Percentiles rank a stretch among this genome's conserved stretches.
Evolutionary conservation across 129 eudicot species (phyloP).

Genomic region (Pulicaria dysenterica): DNA sequence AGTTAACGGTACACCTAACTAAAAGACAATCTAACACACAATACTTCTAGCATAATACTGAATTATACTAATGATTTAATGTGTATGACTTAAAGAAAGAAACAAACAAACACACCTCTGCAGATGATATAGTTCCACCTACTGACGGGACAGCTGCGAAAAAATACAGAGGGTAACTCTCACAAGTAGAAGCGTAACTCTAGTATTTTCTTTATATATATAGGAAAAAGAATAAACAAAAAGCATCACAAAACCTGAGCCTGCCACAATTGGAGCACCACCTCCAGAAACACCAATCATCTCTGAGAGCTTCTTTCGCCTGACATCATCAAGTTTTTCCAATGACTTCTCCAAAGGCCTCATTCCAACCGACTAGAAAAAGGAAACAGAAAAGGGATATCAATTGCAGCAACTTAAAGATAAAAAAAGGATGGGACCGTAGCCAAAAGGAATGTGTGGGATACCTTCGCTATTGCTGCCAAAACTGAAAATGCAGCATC

Average conservation of each 20-base stretch:
- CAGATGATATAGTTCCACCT: slow-evolving; percentile 54
- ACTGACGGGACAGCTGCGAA: slow-evolving; percentile 49
- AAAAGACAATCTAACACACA: too few species aligned
- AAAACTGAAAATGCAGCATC: slow-evolving; percentile 98
- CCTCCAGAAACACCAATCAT: slow-evolving; percentile 89
- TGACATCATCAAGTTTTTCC: slow-evolving; percentile 97
- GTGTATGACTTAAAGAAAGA: not conserved
- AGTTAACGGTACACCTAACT: not conserved
- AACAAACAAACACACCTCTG: slow-evolving; percentile 52
- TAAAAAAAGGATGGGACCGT: not conserved
- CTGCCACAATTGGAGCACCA: slow-evolving; percentile 50
- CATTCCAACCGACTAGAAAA: slow-evolving; percentile 86
- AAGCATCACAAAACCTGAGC: slow-evolving; percentile 56
- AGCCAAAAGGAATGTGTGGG: not conserved
- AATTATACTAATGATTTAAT: not conserved
- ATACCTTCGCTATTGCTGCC: slow-evolving; percentile 96
- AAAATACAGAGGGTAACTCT: slow-evolving; percentile 1
- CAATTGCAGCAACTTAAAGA: slow-evolving; percentile 1
- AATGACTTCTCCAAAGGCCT: slow-evolving; percentile 96
- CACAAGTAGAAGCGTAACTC: not conserved
- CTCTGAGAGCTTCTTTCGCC: slow-evolving; percentile 90
- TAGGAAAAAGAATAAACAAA: not conserved
- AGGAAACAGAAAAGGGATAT: not conserved
- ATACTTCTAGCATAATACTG: not conserved
- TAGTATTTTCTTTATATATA: not conserved